Base-by-base conservation (phyloP, 352 stramenopile species). In the Pythium phragmiticola region DNA sequence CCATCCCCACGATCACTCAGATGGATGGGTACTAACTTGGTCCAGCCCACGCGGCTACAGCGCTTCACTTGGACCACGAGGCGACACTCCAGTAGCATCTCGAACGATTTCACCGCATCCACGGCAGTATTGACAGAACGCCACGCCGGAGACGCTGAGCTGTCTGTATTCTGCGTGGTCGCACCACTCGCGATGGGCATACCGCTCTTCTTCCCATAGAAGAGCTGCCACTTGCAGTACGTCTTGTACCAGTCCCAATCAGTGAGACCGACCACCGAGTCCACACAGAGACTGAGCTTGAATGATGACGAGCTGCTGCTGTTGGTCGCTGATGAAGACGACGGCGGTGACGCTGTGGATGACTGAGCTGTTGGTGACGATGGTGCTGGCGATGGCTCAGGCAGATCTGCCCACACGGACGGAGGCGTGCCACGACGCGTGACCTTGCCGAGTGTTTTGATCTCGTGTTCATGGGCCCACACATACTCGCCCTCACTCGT, bases 201-300 rank as follows among this genome's bases (percentile, higher is more conserved):
- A 12, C 21, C 19, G 0, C 14, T 21, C 13, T 17, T 48, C 8
- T 57, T 21, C 2, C 55, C 39, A 19, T 68, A 53, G 14, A 63
- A n/a, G 0, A 68, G 54, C 17, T 54, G n/a, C 62, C 54, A 68
- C 37, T 45, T 58, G 48, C 62, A 68, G 39, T 68, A 60, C 37
- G 26, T 11, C 49, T 69, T 69, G 55, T 56, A 49, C 62, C 62
- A 69, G 41, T 69, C 62, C 53, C 53, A 60, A 37, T 60, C 53
- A 19, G 39, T 14, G 2, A 60, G 37, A 7, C 53, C 53, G 6
- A n/a, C 53, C 3, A 60, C 19, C 11, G 7, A 7, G 4, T 60
- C 53, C 2, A 60, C 26, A 47, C 21, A 26, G 21, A 50, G 14
- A 5, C 36, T 23, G 7, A 60, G 41, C 23, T 49, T 49, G 37